Evolutionary conservation across 805 yeast genomes (phyloP), one percentile per base, ranked within the genome.

Genomic region (Candida glaebosa): DNA sequence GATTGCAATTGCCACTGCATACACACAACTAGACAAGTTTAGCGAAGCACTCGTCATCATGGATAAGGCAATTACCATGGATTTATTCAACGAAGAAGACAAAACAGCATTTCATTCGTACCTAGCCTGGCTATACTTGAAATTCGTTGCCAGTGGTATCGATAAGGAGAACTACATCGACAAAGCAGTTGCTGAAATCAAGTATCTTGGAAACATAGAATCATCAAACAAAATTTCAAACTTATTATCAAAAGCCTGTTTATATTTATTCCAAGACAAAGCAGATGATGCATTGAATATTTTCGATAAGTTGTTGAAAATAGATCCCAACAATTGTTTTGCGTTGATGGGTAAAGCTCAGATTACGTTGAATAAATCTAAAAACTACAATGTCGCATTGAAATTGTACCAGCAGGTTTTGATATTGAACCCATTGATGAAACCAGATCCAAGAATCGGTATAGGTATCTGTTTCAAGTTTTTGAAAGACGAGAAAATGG

Each of bases 401-500:
- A 83, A 82, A 58, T 60, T 86, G 24, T 93, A 87, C 63, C 99
- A 93, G 69, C 85, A 84, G 48, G 82, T 86, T 5, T 69, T 93
- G 49, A 73, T 82, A 25, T 70, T 82, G 38, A 82, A 88, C 47
- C 97, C 97, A 2, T 58, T 84, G 28, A 66, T 84, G 51, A 76
- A 77, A 51, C 97, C 98, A 3, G 97, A 91, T 65, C 95, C 97
- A 15, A 75, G 99, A 61, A 76, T 93, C 45, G 99, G 98, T 20
- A 79, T 91, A 46, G 99, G 99, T 26, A 67, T 93, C 49, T 90
- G 97, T 61, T 91, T 82, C 58, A 93, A 97, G 97, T 78, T 78
- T 45, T 67, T 93, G 46, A 84, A 84, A 39, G 95, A 87, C 59
- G 76, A 78, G 48, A 76, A 75, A 39, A 76, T 87, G 68, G 98